Evolutionary conservation across 106 monocot species (phyloP).

Genomic region (Platanthera guangdongensis): DNA sequence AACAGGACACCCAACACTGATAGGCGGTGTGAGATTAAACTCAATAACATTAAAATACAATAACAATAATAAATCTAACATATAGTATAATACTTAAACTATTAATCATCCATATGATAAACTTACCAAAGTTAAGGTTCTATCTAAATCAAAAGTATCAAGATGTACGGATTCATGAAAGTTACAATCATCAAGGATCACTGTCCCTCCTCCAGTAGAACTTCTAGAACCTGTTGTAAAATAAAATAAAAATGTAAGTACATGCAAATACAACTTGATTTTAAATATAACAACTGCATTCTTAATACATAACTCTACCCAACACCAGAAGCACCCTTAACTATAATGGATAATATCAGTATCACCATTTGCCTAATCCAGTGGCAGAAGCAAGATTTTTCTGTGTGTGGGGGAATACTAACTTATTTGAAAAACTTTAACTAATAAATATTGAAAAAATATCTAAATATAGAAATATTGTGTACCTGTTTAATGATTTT

Average conservation of each 20-base stretch:
- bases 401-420: too few relatives aligned
- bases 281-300: neutral
- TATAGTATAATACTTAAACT: neutral
- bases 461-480: too few relatives aligned
- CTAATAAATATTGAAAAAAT: too few relatives aligned
- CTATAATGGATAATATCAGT: neutral
- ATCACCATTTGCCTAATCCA: neutral
- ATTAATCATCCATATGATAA: neutral
- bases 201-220: conserved; percentile 67
- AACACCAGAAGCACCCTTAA: neutral
- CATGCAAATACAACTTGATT: neutral
- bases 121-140: conserved; percentile 77
- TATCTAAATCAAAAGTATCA: conserved; percentile 85
- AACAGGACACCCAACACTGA: too few relatives aligned
- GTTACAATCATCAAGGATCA: conserved; percentile 95
- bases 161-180: conserved; percentile 96
- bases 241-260: neutral
- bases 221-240: conserved; percentile 62
- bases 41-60: too few relatives aligned
- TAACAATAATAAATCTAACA: too few relatives aligned
- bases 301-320: neutral
- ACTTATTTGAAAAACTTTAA: too few relatives aligned
- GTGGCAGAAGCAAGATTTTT: too few relatives aligned
- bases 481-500: too few relatives aligned
- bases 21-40: too few relatives aligned